phyloP scores from a whole-genome alignment of 208 protist species.

The Trypanosoma lewisi region DNA sequence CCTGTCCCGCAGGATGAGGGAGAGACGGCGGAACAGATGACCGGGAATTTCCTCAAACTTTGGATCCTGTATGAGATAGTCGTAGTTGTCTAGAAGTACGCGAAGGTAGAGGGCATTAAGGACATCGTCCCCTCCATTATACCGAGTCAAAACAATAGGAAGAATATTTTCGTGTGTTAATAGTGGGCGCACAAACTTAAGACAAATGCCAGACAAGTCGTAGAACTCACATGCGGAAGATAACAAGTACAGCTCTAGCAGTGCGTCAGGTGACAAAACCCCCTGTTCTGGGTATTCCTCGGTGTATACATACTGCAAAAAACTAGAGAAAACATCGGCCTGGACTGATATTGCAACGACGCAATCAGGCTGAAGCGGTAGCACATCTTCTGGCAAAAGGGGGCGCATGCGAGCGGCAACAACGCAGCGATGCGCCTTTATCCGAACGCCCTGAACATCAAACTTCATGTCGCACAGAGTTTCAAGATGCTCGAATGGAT shows the following conservation, averaged over 20 bases:
- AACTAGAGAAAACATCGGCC: slow-evolving; percentile 78
- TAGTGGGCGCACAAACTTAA: slow-evolving; percentile 69
- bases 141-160: slow-evolving; percentile 77
- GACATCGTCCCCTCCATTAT: slow-evolving; percentile 82
- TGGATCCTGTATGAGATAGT: slow-evolving; percentile 79
- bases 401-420: slow-evolving; percentile 78
- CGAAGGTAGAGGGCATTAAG: slow-evolving; percentile 81
- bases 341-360: slow-evolving; percentile 77
- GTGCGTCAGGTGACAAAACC: slow-evolving; percentile 63
- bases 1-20: slow-evolving; percentile 67
- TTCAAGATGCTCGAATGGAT: slow-evolving; percentile 83
- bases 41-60: slow-evolving; percentile 89
- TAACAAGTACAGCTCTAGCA: slow-evolving; percentile 84
- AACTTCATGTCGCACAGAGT: slow-evolving; percentile 84
- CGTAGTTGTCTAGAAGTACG: slow-evolving; percentile 84
- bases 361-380: slow-evolving; percentile 75
- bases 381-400: slow-evolving; percentile 70
- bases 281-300: slow-evolving; percentile 81
- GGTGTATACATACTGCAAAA: slow-evolving; percentile 86
- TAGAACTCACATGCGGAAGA: slow-evolving; percentile 79
- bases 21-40: slow-evolving; percentile 87
- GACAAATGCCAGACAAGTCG: slow-evolving; percentile 68
- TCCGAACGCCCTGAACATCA: slow-evolving; percentile 75
- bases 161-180: slow-evolving; percentile 84
- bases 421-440: slow-evolving; percentile 89